Evolutionary conservation across 257 asterid genomes (phyloP).

Genomic region (Solanum sejunctum): DNA sequence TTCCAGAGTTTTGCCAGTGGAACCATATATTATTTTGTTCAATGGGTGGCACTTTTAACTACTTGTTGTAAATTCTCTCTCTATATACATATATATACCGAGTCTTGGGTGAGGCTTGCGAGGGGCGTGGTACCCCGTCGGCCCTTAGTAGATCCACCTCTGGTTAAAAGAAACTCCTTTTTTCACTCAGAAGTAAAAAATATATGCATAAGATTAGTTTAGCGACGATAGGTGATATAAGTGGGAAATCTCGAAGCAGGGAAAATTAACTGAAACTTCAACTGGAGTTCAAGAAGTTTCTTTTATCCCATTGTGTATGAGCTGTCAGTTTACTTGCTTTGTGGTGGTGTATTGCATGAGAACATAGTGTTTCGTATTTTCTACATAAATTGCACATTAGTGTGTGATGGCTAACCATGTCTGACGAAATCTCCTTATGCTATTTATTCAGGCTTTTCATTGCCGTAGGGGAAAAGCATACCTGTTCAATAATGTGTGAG

Average conservation of each 20-base stretch:
- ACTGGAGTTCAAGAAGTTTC: neutral
- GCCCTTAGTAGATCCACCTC: neutral
- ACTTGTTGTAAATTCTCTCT: neutral
- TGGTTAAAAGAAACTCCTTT: neutral
- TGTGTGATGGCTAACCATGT: neutral
- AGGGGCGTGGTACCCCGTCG: neutral
- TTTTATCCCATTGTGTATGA: neutral
- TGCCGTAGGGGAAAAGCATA: constrained; percentile 78
- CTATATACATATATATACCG: neutral
- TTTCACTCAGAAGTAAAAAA: neutral
- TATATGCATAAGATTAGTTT: neutral
- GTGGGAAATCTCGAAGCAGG: neutral
- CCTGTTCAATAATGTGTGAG: constrained; percentile 71
- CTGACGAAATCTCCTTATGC: neutral
- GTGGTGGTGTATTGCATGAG: neutral
- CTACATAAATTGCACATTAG: neutral
- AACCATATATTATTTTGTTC: neutral
- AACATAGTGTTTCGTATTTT: neutral
- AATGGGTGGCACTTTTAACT: neutral
- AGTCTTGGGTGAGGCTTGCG: neutral
- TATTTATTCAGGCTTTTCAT: constrained; percentile 50
- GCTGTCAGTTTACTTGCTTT: neutral
- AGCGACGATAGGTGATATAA: neutral
- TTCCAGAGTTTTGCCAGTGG: neutral
- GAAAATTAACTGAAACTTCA: neutral